Evolutionary conservation across 805 yeast species (phyloP).

Genomic region (Lipomyces sp.): DNA sequence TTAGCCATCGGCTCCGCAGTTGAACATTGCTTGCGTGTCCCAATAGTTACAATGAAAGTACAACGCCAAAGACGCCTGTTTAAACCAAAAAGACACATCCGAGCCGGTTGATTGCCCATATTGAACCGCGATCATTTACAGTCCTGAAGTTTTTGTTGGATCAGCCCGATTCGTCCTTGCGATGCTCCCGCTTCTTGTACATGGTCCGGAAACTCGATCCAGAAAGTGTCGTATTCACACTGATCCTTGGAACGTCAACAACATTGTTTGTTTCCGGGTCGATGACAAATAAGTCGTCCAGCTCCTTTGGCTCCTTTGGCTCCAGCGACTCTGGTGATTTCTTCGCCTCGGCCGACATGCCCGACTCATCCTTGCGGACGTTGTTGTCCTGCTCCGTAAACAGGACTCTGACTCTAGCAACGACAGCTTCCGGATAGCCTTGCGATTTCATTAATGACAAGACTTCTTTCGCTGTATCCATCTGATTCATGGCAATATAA

Average conservation of each 20-base stretch:
- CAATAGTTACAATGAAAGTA: too few relatives aligned
- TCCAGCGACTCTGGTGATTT: not conserved
- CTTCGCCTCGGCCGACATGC: not conserved
- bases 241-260: conserved; percentile 6
- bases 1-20: too few relatives aligned
- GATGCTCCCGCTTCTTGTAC: not conserved
- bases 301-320: conserved; percentile 13
- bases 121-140: too few relatives aligned
- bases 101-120: too few relatives aligned
- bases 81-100: not conserved
- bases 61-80: not conserved
- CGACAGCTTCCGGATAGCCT: conserved; percentile 44
- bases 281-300: conserved; percentile 5
- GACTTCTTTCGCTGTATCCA: conserved; percentile 38
- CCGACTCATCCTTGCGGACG: not conserved
- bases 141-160: too few relatives aligned
- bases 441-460: conserved; percentile 39
- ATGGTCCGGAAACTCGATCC: conserved; percentile 10
- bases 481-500: conserved; percentile 40
- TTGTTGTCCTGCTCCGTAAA: not conserved
- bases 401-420: conserved; percentile 38
- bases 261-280: conserved; percentile 3
- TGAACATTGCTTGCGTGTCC: too few relatives aligned
- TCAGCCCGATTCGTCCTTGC: too few relatives aligned
- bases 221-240: not conserved